Evolutionary conservation across 2,329 filamentous ascomycete genomes (phyloP), one percentile per base, ranked within the genome.

Genomic region (Capronia epimyces): DNA sequence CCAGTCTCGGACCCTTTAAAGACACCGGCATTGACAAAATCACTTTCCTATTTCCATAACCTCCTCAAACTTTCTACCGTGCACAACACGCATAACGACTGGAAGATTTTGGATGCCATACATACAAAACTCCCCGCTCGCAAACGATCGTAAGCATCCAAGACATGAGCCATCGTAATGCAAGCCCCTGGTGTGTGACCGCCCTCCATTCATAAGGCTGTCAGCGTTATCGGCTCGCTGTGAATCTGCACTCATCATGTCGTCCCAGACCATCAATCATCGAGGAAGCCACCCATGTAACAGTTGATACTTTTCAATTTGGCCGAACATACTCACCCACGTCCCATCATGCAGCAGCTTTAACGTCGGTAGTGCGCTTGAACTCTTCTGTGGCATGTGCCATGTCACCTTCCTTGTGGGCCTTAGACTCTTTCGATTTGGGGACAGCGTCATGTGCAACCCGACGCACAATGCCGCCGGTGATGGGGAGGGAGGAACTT

Each of bases 401-500:
- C 57, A 59, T 53, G 27, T 58, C 58, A 21, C 49, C 50, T 1
- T 56, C 16, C 45, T 53, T 53, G 24, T 59, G 34, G 25, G 57
- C 55, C 49, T 59, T 57, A 24, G 34, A 21, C 24, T 49, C 36
- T 24, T 52, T 44, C 3, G 52, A 29, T 27, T 41, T 49, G 5
- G 69, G 70, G 29, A 74, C 68, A 25, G 69, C 62, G 57, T 74
- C 71, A 46, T 67, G 68, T 64, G 68, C 88, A 71, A 82, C 83
- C 46, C 83, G 83, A 75, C 91, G 93, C 60, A 95, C 79, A 62
- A 97, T 95, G 67, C 91, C 91, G 66, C 91, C 91, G 27, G 90
- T 95, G 49, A 95, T 86, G 8, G 91, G 91, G 42, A 97, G 79
- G 65, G 80, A 80, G 52, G 87, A 90, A 65, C 81, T 76, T 47